These are phyloP conservation scores for Thermothelomyces thermophilus DNA, from an alignment of 2,329 filamentous ascomycete species.

Conservation along the genomic window DNA sequence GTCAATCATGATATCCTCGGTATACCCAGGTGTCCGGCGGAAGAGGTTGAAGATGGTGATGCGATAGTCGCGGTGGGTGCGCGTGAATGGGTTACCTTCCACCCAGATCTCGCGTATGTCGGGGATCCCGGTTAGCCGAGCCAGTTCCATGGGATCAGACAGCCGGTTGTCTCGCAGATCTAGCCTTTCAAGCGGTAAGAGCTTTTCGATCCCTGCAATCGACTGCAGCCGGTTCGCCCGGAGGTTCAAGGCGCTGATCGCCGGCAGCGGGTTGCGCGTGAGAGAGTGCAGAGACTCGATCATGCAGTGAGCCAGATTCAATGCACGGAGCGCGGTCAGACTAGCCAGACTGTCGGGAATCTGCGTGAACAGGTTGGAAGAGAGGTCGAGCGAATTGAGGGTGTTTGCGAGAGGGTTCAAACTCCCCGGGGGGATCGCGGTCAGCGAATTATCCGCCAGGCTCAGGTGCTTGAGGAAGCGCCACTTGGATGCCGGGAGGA, in stretches of 20 bases:
- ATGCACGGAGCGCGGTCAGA: constrained; percentile 77
- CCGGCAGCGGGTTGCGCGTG: constrained; percentile 76
- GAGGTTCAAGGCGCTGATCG: constrained; percentile 88
- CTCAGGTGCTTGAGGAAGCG: constrained; percentile 88
- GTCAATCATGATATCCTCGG: constrained; percentile 86
- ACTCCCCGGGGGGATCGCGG: constrained; percentile 67
- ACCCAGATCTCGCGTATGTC: constrained; percentile 92
- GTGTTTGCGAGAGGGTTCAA: constrained; percentile 79
- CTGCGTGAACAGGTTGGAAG: constrained; percentile 87
- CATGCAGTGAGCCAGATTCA: constrained; percentile 97
- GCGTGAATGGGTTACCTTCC: constrained; percentile 83
- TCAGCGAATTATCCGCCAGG: constrained; percentile 84
- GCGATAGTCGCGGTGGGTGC: constrained; percentile 77
- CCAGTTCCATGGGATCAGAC: constrained; percentile 85
- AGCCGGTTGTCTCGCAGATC: constrained; percentile 88
- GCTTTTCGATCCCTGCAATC: constrained; percentile 80
- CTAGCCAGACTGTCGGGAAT: constrained; percentile 86
- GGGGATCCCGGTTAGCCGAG: constrained; percentile 81
- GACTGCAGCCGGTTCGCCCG: constrained; percentile 82
- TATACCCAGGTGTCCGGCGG: constrained; percentile 79
- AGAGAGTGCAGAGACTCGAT: constrained; percentile 90
- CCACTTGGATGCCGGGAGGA: constrained; percentile 84
- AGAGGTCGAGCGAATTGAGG: constrained; percentile 85
- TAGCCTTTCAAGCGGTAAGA: constrained; percentile 81
- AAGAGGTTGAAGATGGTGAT: constrained; percentile 95